phyloP scores from a whole-genome alignment of 805 yeast genomes.

The Spathaspora sp. region DNA sequence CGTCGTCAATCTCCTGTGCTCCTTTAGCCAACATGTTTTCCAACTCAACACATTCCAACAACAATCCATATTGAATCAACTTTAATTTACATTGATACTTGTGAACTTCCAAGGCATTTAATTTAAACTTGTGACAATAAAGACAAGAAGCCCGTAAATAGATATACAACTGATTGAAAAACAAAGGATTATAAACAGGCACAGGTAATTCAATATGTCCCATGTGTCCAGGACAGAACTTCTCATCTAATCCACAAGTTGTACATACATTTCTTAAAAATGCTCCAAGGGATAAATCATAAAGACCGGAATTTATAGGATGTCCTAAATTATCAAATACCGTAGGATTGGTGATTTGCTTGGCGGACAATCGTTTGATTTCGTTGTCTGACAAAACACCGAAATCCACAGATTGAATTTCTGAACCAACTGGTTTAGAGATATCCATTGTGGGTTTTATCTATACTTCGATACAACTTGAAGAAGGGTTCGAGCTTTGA shows the following conservation, averaged over 20 bases:
- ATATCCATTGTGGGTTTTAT: conserved; percentile 67
- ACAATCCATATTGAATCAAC: conserved; percentile 82
- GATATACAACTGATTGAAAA: conserved; percentile 86
- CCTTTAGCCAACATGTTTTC: conserved; percentile 54
- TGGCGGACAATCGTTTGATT: conserved; percentile 82
- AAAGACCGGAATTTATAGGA: conserved; percentile 89
- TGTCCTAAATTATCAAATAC: conserved; percentile 97
- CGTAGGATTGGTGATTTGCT: conserved; percentile 91
- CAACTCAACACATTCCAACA: conserved; percentile 71
- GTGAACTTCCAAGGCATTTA: conserved; percentile 68
- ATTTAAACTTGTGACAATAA: conserved; percentile 83
- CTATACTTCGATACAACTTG: not conserved
- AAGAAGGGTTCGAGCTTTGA: not conserved
- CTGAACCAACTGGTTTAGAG: conserved; percentile 94
- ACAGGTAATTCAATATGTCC: conserved; percentile 97
- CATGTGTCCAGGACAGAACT: conserved; percentile 95
- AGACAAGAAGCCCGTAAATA: conserved; percentile 82
- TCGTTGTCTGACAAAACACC: conserved; percentile 80
- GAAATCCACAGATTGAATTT: conserved; percentile 88
- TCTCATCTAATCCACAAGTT: conserved; percentile 94
- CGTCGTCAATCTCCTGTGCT: conserved; percentile 28
- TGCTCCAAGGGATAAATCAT: conserved; percentile 95
- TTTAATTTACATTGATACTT: conserved; percentile 72
- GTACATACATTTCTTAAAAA: conserved; percentile 84
- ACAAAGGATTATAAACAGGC: conserved; percentile 92